Evolutionary conservation across 495 filamentous ascomycete genomes (phyloP).

Genomic region (Platismatia glauca): DNA sequence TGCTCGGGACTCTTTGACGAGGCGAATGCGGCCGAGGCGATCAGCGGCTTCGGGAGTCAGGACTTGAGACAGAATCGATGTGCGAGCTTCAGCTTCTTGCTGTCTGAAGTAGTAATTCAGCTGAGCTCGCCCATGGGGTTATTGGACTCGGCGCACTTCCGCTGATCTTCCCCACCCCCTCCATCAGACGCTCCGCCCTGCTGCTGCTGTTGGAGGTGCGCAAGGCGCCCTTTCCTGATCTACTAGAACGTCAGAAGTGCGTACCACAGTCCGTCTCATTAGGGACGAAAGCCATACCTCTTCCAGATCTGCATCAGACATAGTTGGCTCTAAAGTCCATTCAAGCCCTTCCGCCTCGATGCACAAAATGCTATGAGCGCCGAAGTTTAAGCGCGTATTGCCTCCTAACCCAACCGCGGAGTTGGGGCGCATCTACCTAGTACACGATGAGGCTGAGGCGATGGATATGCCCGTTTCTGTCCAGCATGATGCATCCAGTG

Average conservation of each 20-base stretch:
- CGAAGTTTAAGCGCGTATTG: too few species aligned
- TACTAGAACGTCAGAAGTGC: conserved; percentile 28
- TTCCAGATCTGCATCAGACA: conserved; percentile 84
- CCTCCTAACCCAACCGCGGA: too few species aligned
- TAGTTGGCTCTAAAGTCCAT: conserved; percentile 27
- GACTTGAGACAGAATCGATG: conserved; percentile 79
- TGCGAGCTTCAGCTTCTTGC: conserved; percentile 65
- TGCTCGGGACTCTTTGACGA: conserved; percentile 90
- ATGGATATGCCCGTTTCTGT: conserved; percentile 6
- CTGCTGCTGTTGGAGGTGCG: conserved; percentile 76
- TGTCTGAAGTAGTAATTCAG: conserved; percentile 37
- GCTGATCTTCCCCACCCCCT: conserved; percentile 48
- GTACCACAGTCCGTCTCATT: neutral
- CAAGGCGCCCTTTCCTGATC: conserved; percentile 83
- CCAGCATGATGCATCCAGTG: conserved; percentile 37
- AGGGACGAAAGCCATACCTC: conserved; percentile 41
- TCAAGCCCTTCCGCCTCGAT: too few species aligned
- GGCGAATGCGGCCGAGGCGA: conserved; percentile 83
- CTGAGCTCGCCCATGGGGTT: neutral
- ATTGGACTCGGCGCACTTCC: conserved; percentile 52
- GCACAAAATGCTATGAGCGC: too few species aligned
- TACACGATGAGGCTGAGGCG: neutral
- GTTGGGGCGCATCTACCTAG: neutral
- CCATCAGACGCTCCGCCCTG: conserved; percentile 42
- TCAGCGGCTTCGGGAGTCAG: conserved; percentile 89